A percentile compares a stretch with the other conserved stretches of the same genome.
Conservation (phyloP, 306 rosid genomes). For the Adenanthera pavonina region DNA sequence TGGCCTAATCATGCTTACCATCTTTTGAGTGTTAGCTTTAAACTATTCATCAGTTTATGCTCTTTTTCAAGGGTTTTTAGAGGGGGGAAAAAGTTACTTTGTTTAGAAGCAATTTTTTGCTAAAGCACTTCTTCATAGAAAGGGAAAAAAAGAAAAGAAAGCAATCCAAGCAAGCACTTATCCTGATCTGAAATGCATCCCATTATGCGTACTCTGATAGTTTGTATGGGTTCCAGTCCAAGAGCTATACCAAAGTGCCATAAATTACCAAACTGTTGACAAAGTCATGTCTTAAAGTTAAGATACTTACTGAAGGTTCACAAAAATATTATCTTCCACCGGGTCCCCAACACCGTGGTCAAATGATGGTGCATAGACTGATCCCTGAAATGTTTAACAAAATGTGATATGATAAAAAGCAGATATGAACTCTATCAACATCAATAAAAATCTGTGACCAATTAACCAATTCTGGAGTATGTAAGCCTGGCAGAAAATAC, state of each 20-base stretch:
- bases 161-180: not conserved
- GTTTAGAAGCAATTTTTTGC: not conserved
- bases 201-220: constrained; percentile 5
- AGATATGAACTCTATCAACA: constrained; percentile 36
- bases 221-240: not conserved
- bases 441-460: constrained; percentile 13
- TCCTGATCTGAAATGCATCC: not conserved
- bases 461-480: constrained; percentile 32
- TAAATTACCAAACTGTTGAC: constrained; percentile 27
- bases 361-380: constrained; percentile 82
- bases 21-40: constrained; percentile 11
- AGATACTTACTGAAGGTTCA: constrained; percentile 60
- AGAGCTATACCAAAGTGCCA: not conserved
- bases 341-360: constrained; percentile 94
- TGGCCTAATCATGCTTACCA: constrained; percentile 30
- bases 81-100: not conserved
- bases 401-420: constrained; percentile 37
- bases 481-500: constrained; percentile 20
- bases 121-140: not conserved
- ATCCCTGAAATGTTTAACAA: constrained; percentile 75
- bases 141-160: not conserved
- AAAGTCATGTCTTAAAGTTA: constrained; percentile 3
- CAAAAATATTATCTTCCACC: constrained; percentile 77
- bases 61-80: not conserved
- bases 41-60: constrained; percentile 14